phyloP scores from a whole-genome alignment of 306 rosid genomes.

The Potentilla sterilis region DNA sequence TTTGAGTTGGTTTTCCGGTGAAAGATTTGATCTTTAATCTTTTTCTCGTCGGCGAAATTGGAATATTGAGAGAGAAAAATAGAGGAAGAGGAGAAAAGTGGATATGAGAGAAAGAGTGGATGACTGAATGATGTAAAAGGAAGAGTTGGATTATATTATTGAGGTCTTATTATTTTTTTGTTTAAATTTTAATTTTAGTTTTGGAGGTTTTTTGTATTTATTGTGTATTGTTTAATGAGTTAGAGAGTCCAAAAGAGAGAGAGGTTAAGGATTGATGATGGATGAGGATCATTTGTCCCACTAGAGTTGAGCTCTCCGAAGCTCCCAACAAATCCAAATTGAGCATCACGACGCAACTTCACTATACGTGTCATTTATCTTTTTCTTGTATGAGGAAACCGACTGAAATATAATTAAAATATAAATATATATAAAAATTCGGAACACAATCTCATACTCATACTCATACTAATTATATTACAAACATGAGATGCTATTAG shows the following conservation, averaged over 20 bases:
- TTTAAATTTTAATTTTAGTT: neutral
- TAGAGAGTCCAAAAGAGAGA: neutral
- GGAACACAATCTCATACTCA: no score
- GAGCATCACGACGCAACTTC: neutral
- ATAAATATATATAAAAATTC: no score
- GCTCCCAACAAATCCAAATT: no score
- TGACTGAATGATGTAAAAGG: conserved; percentile 21
- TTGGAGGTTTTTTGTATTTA: neutral
- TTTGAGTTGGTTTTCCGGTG: conserved; percentile 24
- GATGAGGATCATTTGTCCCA: neutral
- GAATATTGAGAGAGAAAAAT: conserved; percentile 15
- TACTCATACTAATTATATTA: no score
- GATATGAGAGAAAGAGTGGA: conserved; percentile 28
- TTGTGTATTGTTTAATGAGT: neutral
- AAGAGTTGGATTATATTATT: conserved; percentile 17
- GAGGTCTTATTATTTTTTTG: neutral
- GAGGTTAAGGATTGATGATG: neutral
- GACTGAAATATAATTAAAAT: no score
- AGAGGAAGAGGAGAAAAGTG: conserved; percentile 7
- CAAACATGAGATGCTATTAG: no score
- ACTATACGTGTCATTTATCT: neutral
- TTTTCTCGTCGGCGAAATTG: neutral
- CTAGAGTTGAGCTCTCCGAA: neutral
- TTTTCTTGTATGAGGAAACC: no score
- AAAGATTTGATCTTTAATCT: neutral